Percentiles rank a stretch among this genome's conserved stretches.
Evolutionary conservation across 495 filamentous ascomycete species (phyloP).

Genomic region (Neurospora sp.): DNA sequence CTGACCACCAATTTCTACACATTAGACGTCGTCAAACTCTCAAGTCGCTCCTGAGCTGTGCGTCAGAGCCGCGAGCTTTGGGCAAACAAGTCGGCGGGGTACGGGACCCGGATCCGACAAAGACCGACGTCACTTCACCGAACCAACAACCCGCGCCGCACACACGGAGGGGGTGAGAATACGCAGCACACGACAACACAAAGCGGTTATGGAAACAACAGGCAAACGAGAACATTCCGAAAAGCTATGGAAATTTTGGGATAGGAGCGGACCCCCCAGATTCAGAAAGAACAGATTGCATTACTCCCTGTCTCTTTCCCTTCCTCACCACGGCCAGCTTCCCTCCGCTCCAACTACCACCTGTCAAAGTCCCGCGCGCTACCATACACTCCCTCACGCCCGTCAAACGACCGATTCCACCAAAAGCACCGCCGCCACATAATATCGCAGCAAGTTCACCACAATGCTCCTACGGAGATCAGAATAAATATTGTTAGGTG

Average conservation of each 20-base stretch:
- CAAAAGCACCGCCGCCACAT: too few relatives aligned
- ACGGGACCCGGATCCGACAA: neutral
- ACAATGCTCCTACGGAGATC: too few relatives aligned
- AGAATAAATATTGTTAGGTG: too few relatives aligned
- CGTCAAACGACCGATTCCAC: too few relatives aligned
- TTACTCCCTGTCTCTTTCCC: neutral
- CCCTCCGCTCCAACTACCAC: too few relatives aligned
- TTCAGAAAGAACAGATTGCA: neutral
- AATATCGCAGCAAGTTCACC: too few relatives aligned
- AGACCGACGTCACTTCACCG: neutral
- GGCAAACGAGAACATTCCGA: neutral
- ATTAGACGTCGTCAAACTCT: neutral
- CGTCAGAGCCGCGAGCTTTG: neutral
- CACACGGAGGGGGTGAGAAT: neutral
- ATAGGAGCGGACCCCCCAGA: neutral
- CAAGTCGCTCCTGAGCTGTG: neutral
- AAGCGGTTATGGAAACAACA: neutral
- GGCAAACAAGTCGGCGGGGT: neutral
- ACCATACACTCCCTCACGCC: neutral
- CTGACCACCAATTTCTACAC: too few relatives aligned
- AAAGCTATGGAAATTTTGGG: neutral
- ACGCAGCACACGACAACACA: neutral
- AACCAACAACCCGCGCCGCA: neutral
- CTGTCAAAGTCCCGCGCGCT: neutral
- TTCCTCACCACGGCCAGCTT: too few relatives aligned